Base-by-base conservation (phyloP, 768 basidiomycete genomes). In the Coprinellus aureogranulatus region DNA sequence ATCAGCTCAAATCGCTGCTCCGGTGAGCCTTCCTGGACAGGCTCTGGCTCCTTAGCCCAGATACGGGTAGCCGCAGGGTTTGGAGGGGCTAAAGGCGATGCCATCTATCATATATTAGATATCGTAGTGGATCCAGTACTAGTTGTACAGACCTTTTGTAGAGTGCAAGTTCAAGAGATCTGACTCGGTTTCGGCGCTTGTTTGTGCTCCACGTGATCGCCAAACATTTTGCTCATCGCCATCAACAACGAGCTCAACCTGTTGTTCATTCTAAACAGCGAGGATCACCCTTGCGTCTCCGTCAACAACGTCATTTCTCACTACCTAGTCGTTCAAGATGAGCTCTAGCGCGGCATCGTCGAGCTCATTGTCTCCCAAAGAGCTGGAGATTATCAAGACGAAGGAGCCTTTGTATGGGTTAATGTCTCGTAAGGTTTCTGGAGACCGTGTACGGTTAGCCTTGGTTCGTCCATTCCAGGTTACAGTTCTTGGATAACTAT, bases 1-100 rank as follows among this genome's bases (percentile, higher is more conserved):
- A 99, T 95, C 45, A 97, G 75, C 25, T 90, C 81, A 76, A 82
- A 95, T 67, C 81, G 87, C 59, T 81, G 75, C 40, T 81, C 81
- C 23, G 76, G 59, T 16, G 72, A 16, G 12, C 23, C 28, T 50
- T 57, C 48, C 4, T 39, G 16, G 9, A 22, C 16, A 16, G 40
- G 18, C 1, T 12, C 18, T 20, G 55, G 12, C 30, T 10, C 31
- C 20, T 40, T 50, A 10, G 34, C 49, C 27, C 49, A 34, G 11
- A 31, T 48, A 16, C 42, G 2, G 28, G 28, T 34, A 9, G 54
- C 11, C n/a, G 23, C 16, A n/a, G 54, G 45, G 45, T 45, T 55
- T 22, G 41, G 42, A 23, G 54, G 10, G 14, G 54, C 27, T 42
- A 55, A 16, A 47, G 20, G 39, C 31, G 50, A 52, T 14, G 26